A percentile compares a stretch with the other conserved stretches of the same genome.
Conservation (phyloP, 202 grass and related monocot genomes). For the Setaria italica region DNA sequence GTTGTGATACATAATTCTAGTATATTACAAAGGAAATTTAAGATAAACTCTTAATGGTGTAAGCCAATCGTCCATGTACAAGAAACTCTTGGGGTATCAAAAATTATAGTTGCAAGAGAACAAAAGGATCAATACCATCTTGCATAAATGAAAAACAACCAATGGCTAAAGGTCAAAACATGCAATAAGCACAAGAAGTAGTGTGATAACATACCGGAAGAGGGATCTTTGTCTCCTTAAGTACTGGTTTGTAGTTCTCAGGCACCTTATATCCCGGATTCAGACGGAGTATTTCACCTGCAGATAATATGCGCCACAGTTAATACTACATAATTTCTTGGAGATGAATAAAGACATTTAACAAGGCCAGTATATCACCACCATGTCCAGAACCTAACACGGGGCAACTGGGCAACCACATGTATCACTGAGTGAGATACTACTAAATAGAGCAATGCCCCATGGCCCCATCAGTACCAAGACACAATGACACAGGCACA, state of each 20-base stretch:
- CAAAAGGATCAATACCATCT: background rate
- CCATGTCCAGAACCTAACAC: slow-evolving; percentile 27
- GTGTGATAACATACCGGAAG: slow-evolving; percentile 63
- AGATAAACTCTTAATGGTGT: slow-evolving; percentile 12
- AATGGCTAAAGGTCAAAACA: slow-evolving; percentile 36
- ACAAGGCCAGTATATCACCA: background rate
- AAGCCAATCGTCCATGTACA: background rate
- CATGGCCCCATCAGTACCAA: slow-evolving; percentile 28
- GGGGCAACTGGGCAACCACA: background rate
- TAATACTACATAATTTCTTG: slow-evolving; percentile 15
- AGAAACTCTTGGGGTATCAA: background rate
- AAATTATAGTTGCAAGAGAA: background rate
- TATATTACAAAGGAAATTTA: slow-evolving; percentile 29
- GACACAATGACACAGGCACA: background rate
- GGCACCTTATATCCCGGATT: slow-evolving; percentile 88
- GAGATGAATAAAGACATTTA: slow-evolving; percentile 1
- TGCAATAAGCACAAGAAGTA: slow-evolving; percentile 34
- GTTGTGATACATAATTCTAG: slow-evolving; percentile 6
- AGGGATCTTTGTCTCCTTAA: slow-evolving; percentile 87
- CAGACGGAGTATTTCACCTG: slow-evolving; percentile 80
- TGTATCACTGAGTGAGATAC: slow-evolving; percentile 4
- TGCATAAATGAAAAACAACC: slow-evolving; percentile 23
- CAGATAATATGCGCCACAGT: slow-evolving; percentile 48
- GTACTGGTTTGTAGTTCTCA: slow-evolving; percentile 80
- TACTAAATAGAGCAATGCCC: slow-evolving; percentile 32